Evolutionary conservation across 768 basidiomycete species (phyloP), one percentile per base, ranked within the genome.

Genomic region (Hortiboletus flavorubellus): DNA sequence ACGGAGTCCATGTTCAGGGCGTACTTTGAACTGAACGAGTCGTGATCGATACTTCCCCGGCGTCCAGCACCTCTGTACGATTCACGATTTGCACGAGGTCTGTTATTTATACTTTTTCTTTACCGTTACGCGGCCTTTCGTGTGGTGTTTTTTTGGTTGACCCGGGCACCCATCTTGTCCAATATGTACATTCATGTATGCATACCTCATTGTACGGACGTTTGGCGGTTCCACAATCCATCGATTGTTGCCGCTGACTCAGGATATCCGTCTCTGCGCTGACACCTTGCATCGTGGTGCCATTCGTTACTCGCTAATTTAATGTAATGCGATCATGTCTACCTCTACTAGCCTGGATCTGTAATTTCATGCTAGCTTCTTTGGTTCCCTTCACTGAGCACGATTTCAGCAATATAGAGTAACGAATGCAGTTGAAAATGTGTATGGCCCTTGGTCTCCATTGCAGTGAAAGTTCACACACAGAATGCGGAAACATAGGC

Each of bases 1-100:
- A 76, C 79, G 58, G 97, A 98, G 69, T 84, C 90, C 15, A 92
- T 94, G 87, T 98, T 98, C 75, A 83, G 85, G 67, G 73, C 81
- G 39, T 98, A 98, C 72, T 98, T 94, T 64, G 87, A 92, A 58
- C 76, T 90, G 47, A 75, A 76, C 48, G 86, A 84, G 51, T 76
- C 59, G 39, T 71, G 59, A 70, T 50, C 33, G 34, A 47, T 46
- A 34, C 9, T 35, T 2, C 23, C 15, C n/a, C 15, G 3, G 21
- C 7, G 21, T 30, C 29, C 2, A 11, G 15, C 45, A 39, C 38
- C 43, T 51, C 43, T 21, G n/a, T 30, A 43, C 40, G n/a, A 15
- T 31, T 37, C 21, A 21, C 29, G 30, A 14, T 29, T 29, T 35
- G 15, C 26, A 38, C 14, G 21, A 18, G 42, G 47, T 49, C 16